Conservation (phyloP, 2,329 filamentous ascomycete genomes). For the Ophiocordyceps camponoti-leonardi region DNA sequence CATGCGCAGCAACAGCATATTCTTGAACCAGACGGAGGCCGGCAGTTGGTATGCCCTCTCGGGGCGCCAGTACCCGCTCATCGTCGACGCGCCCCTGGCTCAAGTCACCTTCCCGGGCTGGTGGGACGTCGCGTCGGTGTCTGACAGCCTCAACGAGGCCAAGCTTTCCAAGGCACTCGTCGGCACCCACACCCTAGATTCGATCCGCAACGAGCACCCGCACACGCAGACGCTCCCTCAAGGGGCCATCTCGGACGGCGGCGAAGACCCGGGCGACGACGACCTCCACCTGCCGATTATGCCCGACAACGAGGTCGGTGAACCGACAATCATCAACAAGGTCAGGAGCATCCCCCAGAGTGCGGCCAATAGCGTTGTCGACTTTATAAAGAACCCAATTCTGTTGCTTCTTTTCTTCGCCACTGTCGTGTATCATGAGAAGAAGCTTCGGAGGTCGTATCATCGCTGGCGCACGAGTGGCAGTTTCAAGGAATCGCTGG, state of each 20-base stretch:
- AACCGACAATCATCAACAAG: constrained; percentile 28
- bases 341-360: constrained; percentile 32
- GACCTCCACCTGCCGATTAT: constrained; percentile 13
- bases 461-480: constrained; percentile 14
- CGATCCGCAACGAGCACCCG: constrained; percentile 11
- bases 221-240: constrained; percentile 21
- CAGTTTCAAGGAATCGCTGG: constrained; percentile 10
- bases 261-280: constrained; percentile 16
- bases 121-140: constrained; percentile 23
- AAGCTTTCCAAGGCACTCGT: constrained; percentile 46
- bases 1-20: constrained; percentile 49
- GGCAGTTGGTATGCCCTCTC: constrained; percentile 93
- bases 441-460: constrained; percentile 24
- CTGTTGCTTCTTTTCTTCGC: constrained; percentile 27
- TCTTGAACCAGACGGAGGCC: constrained; percentile 71
- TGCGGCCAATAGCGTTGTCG: constrained; percentile 30
- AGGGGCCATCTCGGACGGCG: constrained; percentile 11
- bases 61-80: constrained; percentile 68
- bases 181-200: constrained; percentile 51
- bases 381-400: constrained; percentile 38
- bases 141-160: constrained; percentile 20
- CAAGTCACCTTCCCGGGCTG: constrained; percentile 27
- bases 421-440: constrained; percentile 24
- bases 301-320: constrained; percentile 12
- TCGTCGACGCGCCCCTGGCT: constrained; percentile 46